Percentiles rank a stretch among this genome's conserved stretches.
Conservation (phyloP, 2,329 filamentous ascomycete genomes). For the Ophiostoma triangulosporum region DNA sequence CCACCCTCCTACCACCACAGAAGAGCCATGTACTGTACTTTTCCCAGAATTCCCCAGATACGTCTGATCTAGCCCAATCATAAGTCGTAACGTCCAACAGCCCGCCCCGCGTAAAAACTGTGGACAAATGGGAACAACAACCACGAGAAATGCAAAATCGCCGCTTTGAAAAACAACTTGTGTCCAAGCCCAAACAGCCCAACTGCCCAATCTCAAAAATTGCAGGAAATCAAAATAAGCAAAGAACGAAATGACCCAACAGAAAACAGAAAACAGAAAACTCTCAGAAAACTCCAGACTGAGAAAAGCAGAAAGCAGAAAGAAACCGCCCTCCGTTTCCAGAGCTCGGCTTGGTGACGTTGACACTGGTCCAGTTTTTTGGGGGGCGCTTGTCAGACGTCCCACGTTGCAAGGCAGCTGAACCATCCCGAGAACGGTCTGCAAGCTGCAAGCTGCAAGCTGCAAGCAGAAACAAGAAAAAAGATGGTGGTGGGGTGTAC, state of each 20-base stretch:
- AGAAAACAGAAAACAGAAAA: background rate
- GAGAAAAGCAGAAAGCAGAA: background rate
- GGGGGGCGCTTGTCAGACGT: background rate
- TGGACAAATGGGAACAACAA: background rate
- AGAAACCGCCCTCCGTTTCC: background rate
- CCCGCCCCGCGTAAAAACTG: slow-evolving; percentile 17
- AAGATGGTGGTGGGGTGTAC: slow-evolving; percentile 14
- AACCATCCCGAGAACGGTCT: slow-evolving; percentile 1
- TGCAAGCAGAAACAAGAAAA: slow-evolving; percentile 1
- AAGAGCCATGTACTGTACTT: slow-evolving; percentile 28
- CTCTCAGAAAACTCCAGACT: background rate
- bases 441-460: background rate
- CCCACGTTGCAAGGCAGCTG: background rate
- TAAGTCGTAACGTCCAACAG: slow-evolving; percentile 35
- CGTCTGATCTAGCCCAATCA: slow-evolving; percentile 35
- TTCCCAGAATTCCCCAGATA: slow-evolving; percentile 20
- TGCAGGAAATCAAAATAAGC: background rate
- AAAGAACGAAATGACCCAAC: background rate
- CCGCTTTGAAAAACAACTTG: too few relatives aligned
- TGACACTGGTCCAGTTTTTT: background rate
- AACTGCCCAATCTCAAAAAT: too few relatives aligned
- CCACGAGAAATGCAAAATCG: background rate
- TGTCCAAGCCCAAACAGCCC: slow-evolving; percentile 2
- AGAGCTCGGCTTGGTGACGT: background rate
- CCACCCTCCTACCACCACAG: slow-evolving; percentile 10